Evolutionary conservation across 345 rosid species (phyloP), one percentile per base, ranked within the genome.

Genomic region (Geranium rotundifolium): DNA sequence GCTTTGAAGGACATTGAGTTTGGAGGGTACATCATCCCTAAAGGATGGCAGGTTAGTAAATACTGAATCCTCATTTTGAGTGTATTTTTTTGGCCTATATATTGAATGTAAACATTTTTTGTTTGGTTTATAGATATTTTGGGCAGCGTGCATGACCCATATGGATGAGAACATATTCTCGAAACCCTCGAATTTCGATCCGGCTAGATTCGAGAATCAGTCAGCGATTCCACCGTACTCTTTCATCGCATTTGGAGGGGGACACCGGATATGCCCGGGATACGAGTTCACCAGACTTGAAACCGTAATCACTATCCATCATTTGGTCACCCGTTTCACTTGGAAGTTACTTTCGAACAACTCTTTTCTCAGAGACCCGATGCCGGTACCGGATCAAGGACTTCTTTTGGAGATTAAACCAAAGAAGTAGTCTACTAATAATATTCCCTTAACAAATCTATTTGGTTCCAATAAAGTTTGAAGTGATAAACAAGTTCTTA

Each of bases 191-290:
- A 67, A 75, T 63, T 76, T 85, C 30, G 69, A 81, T 66, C 86
- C 86, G 0, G 49, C 61, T 14, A 73, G 84, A 70, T 81, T 83
- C 2, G 81, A 79, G 62, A 78, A 74, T 58, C 80, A 69, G 15
- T n/a, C n/a, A n/a, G n/a, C n/a, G n/a, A 46, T 75, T 46, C 83
- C 86, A 17, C 82, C 86, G n/a, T 80, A 78, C 68, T 67, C 77
- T 68, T 81, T 63, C 46, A 17, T 76, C 17, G 76, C 83, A 19
- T 78, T 75, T 14, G 84, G 87, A 52, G 85, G 71, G 8, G 85
- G 82, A 1, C 77, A 80, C 16, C 75, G 78, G 64, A 79, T 76
- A 14, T 79, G 89, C 71, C 85, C 89, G 15, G 81, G 85, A 64
- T 59, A 71, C 5, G 84, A 79, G 66, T 76, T 80, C 67, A 83